Conservation (phyloP, 495 filamentous ascomycete species). For the Cercophora sp. region DNA sequence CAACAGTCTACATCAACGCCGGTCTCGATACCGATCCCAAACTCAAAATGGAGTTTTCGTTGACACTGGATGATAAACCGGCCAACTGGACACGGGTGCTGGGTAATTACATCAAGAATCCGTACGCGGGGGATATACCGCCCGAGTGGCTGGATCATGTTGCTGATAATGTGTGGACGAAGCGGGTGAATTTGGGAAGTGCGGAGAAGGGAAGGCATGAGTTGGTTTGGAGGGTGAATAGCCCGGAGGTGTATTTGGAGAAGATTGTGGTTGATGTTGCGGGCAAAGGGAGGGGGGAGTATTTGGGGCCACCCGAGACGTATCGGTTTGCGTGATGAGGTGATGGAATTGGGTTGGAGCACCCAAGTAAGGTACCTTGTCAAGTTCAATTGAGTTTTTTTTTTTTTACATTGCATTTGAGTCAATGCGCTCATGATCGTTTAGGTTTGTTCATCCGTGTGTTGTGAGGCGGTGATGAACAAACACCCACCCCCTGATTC, state of each 20-base stretch:
- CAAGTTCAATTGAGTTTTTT: too few relatives aligned
- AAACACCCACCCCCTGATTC: too few relatives aligned
- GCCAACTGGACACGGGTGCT: constrained; percentile 44
- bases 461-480: too few relatives aligned
- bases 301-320: constrained; percentile 56
- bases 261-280: constrained; percentile 54
- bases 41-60: constrained; percentile 30
- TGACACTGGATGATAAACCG: constrained; percentile 41
- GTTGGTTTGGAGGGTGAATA: constrained; percentile 49
- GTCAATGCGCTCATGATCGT: too few relatives aligned
- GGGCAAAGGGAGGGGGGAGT: constrained; percentile 51
- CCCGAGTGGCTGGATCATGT: constrained; percentile 51
- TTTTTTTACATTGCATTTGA: too few relatives aligned
- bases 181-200: constrained; percentile 40
- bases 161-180: constrained; percentile 52
- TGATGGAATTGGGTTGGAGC: too few relatives aligned
- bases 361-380: too few relatives aligned
- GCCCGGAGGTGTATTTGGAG: constrained; percentile 56
- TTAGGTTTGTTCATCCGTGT: too few relatives aligned
- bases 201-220: constrained; percentile 38
- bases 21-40: constrained; percentile 29
- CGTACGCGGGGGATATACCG: constrained; percentile 39
- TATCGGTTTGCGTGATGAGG: too few relatives aligned
- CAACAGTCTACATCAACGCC: constrained; percentile 49
- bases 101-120: constrained; percentile 43